Evolutionary conservation across 768 basidiomycete species (phyloP).

Genomic region (Boletus rex-veris): DNA sequence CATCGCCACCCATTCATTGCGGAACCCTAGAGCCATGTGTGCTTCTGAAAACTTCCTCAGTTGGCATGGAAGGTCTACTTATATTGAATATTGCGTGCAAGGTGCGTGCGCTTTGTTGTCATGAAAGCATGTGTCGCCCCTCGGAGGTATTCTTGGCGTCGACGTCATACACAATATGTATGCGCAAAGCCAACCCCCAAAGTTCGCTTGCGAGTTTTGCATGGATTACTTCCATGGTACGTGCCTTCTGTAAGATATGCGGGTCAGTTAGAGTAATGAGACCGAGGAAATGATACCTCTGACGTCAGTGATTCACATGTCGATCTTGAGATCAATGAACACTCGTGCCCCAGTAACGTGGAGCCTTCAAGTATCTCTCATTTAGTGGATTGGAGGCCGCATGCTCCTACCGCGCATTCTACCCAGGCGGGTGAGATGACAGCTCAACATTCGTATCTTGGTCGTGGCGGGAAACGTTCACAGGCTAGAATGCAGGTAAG

Average conservation of each 20-base stretch:
- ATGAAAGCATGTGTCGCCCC: background rate
- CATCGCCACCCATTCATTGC: too few species aligned
- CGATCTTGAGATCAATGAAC: background rate
- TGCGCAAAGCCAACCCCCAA: background rate
- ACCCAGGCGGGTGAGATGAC: background rate
- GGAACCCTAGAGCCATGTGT: background rate
- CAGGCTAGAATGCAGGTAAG: slow-evolving; percentile 4
- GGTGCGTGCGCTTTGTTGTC: background rate
- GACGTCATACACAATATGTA: background rate
- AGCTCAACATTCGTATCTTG: background rate
- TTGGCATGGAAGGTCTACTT: background rate
- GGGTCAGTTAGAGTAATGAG: background rate
- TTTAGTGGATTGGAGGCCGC: background rate
- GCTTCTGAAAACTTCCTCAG: background rate
- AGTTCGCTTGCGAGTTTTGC: background rate
- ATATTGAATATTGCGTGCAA: background rate
- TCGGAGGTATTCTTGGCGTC: background rate
- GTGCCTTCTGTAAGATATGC: background rate
- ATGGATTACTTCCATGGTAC: background rate
- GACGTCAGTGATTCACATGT: background rate
- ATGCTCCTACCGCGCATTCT: background rate
- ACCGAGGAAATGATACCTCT: background rate
- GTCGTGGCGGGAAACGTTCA: background rate
- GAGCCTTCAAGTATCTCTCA: background rate
- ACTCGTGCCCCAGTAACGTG: background rate